These are phyloP conservation scores for Epichloe elymi DNA, from an alignment of 2,329 filamentous ascomycete species.

Conservation along the genomic window DNA sequence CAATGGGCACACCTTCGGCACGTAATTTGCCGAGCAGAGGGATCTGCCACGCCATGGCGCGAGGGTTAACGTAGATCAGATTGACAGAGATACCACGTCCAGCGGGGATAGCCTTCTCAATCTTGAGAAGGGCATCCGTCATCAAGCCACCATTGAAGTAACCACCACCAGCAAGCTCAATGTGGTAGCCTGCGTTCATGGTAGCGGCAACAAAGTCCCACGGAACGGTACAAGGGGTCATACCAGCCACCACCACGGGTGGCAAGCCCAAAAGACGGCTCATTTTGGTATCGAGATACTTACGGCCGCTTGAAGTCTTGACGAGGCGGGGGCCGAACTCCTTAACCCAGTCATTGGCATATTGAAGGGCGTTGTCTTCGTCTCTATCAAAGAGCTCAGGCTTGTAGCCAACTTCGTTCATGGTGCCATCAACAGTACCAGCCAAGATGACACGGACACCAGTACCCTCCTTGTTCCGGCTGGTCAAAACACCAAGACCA, in stretches of 20 bases:
- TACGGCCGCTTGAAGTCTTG: conserved; percentile 78
- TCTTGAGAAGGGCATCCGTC: conserved; percentile 71
- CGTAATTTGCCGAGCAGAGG: conserved; percentile 68
- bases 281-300: conserved; percentile 95
- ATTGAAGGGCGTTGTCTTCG: conserved; percentile 86
- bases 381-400: conserved; percentile 95
- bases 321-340: conserved; percentile 88
- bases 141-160: conserved; percentile 76
- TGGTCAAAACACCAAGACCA: conserved; percentile 87
- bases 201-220: conserved; percentile 88
- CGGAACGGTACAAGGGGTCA: conserved; percentile 81
- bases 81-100: conserved; percentile 84
- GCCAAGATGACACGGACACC: conserved; percentile 93
- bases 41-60: conserved; percentile 87
- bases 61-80: conserved; percentile 80
- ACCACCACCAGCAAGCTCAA: conserved; percentile 79
- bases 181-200: conserved; percentile 91
- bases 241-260: conserved; percentile 81
- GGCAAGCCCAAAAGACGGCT: conserved; percentile 73
- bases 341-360: conserved; percentile 94
- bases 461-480: conserved; percentile 97
- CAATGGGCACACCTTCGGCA: conserved; percentile 77
- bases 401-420: conserved; percentile 91
- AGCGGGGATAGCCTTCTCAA: conserved; percentile 70
- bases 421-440: conserved; percentile 81